Evolutionary conservation across 2,329 filamentous ascomycete species (phyloP).

Genomic region (Xylaria multiplex): DNA sequence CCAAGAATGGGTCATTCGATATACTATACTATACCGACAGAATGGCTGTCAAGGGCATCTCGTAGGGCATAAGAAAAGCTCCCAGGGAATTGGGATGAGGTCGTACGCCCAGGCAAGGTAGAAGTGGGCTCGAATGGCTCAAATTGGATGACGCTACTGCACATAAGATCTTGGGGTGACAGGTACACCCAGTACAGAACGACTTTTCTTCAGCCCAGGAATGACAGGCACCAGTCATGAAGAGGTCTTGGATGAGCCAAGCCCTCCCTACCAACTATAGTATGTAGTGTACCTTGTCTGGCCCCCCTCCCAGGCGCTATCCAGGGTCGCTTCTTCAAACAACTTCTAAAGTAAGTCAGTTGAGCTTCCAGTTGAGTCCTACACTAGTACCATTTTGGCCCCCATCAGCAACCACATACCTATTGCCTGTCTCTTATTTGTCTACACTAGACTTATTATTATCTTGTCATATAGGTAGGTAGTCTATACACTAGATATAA

Average conservation of each 20-base stretch:
- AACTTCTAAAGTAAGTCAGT: slow-evolving; percentile 4
- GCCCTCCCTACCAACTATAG: not conserved
- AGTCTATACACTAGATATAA: too few species aligned
- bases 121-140: slow-evolving; percentile 24
- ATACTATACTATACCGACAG: slow-evolving; percentile 9
- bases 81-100: slow-evolving; percentile 26
- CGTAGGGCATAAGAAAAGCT: slow-evolving; percentile 18
- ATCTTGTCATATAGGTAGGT: not conserved
- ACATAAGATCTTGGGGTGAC: slow-evolving; percentile 34
- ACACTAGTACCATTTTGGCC: slow-evolving; percentile 17
- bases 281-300: not conserved
- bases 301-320: not conserved
- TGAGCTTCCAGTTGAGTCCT: slow-evolving; percentile 28
- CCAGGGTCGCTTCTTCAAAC: not conserved
- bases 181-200: slow-evolving; percentile 5
- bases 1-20: slow-evolving; percentile 26
- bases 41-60: slow-evolving; percentile 5
- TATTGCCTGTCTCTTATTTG: slow-evolving; percentile 15
- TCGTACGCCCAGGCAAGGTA: slow-evolving; percentile 17
- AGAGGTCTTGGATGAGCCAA: slow-evolving; percentile 11
- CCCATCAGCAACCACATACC: slow-evolving; percentile 21
- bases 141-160: slow-evolving; percentile 32
- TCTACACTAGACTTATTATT: not conserved
- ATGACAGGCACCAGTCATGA: slow-evolving; percentile 2
- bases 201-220: slow-evolving; percentile 3